phyloP scores from a whole-genome alignment of 2,329 filamentous ascomycete species.

The Colletotrichum theobromicola region DNA sequence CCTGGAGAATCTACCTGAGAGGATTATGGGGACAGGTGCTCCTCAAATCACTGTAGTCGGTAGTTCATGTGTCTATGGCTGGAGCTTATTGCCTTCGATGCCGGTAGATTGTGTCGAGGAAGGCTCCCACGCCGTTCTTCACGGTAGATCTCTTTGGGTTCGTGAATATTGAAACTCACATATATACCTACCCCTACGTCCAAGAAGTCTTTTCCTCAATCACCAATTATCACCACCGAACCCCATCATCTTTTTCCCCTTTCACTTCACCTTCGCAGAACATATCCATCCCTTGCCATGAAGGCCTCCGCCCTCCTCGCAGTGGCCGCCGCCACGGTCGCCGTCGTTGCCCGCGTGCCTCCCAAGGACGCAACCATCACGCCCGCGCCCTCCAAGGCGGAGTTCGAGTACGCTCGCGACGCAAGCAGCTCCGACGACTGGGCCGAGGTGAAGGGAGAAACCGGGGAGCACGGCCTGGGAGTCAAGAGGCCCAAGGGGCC shows the following conservation, averaged over 20 bases:
- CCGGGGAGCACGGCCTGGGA: no score
- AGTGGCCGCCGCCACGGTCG: not conserved
- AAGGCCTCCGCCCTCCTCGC: not conserved
- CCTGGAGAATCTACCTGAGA: not conserved
- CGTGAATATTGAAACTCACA: not conserved
- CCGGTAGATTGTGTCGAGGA: not conserved
- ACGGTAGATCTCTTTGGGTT: no score
- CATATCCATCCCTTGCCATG: not conserved
- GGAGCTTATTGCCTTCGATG: not conserved
- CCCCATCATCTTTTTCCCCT: not conserved
- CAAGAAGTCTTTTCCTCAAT: not conserved
- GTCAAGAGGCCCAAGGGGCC: no score
- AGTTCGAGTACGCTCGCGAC: not conserved
- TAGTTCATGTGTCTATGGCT: not conserved
- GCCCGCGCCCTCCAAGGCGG: not conserved
- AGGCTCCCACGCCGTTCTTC: no score
- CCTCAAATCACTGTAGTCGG: no score
- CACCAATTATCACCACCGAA: not conserved
- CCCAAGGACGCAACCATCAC: not conserved
- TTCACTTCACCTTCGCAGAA: not conserved
- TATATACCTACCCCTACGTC: rapidly evolving
- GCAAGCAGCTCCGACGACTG: not conserved
- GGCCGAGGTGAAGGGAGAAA: no score
- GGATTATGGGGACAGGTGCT: not conserved
- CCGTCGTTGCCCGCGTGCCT: not conserved